A percentile compares a stretch with the other conserved stretches of the same genome.
Conservation (phyloP, 2,329 filamentous ascomycete species). For the Alternaria ventricosa region DNA sequence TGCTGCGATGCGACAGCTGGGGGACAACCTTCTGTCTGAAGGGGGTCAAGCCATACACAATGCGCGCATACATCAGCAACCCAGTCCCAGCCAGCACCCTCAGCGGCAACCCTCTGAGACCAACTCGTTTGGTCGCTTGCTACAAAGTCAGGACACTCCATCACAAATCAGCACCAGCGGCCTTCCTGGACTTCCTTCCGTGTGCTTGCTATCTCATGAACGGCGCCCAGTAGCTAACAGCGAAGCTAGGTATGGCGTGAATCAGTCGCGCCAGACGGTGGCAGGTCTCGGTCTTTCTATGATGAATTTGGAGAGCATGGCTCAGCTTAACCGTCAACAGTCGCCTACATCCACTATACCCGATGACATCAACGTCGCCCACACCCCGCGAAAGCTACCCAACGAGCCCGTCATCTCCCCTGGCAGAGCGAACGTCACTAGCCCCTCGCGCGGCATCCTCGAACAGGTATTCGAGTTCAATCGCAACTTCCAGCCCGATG, state of each 20-base stretch:
- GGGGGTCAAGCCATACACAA: slow-evolving; percentile 7
- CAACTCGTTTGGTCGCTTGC: slow-evolving; percentile 26
- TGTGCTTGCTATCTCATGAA: slow-evolving; percentile 48
- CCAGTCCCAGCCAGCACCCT: slow-evolving; percentile 20
- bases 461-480: slow-evolving; percentile 40
- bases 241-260: slow-evolving; percentile 26
- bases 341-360: slow-evolving; percentile 42
- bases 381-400: slow-evolving; percentile 17
- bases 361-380: slow-evolving; percentile 29
- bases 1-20: slow-evolving; percentile 8
- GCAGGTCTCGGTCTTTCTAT: slow-evolving; percentile 44
- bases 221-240: slow-evolving; percentile 33
- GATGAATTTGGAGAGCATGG: slow-evolving; percentile 34
- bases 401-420: slow-evolving; percentile 25
- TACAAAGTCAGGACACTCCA: slow-evolving; percentile 29
- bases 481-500: slow-evolving; percentile 39
- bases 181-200: slow-evolving; percentile 46
- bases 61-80: slow-evolving; percentile 13
- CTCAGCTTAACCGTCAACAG: slow-evolving; percentile 33
- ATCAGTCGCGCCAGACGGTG: slow-evolving; percentile 29
- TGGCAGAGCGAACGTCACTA: slow-evolving; percentile 21
- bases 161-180: slow-evolving; percentile 44
- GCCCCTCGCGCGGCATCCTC: slow-evolving; percentile 27
- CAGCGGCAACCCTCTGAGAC: slow-evolving; percentile 24
- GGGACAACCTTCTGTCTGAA: not conserved